Evolutionary conservation across 73 alveolate genomes (phyloP).

Genomic region (Symbiodinium pilosum): DNA sequence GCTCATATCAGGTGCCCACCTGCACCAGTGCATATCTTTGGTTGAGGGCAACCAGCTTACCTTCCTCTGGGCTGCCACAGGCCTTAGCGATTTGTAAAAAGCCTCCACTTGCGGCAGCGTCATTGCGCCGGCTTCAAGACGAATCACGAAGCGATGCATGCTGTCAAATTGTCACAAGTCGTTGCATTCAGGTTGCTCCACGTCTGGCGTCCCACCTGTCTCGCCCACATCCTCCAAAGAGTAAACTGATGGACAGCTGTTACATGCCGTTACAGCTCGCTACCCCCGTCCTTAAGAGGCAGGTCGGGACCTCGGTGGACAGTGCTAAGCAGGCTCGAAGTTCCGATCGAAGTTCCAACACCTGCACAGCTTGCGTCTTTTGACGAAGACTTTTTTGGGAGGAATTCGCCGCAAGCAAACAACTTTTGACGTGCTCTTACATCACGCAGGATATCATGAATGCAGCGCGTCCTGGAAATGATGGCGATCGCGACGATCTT

Average conservation of each 20-base stretch:
- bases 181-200: constrained; percentile 17
- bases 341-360: neutral
- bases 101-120: too few species aligned
- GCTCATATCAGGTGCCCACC: neutral
- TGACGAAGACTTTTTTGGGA: too few species aligned
- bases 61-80: neutral
- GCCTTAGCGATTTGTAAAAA: neutral
- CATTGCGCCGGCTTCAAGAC: too few species aligned
- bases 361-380: neutral
- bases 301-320: neutral
- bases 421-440: neutral
- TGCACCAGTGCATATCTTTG: constrained; percentile 17
- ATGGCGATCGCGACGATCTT: neutral
- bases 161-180: too few species aligned
- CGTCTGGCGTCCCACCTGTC: constrained; percentile 85
- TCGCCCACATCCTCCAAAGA: constrained; percentile 82
- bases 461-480: neutral
- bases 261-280: neutral
- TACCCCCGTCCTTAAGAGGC: neutral
- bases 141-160: too few species aligned
- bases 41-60: neutral
- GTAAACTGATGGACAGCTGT: too few species aligned
- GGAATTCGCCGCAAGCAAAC: too few species aligned
- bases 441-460: neutral
- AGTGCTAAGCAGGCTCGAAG: neutral